Base-by-base conservation (phyloP, 441 rosid genomes). In the Populus trichocarpa region DNA sequence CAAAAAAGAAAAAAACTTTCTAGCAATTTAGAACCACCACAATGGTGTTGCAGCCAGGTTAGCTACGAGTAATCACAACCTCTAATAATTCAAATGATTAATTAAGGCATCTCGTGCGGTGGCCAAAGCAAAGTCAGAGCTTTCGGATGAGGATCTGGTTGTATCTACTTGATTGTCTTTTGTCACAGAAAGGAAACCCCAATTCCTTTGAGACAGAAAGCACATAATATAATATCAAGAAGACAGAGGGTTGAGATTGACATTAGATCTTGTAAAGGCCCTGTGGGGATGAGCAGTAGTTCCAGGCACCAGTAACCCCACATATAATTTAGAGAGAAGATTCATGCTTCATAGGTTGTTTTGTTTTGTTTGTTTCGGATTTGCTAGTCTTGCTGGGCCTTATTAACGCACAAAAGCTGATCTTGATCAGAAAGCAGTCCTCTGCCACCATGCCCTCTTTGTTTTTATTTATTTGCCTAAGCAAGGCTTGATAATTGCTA, bases 401-500 rank as follows among this genome's bases (percentile, higher is more conserved):
- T 1, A 3, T 46, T 1, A 3, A 14, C 16, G 18, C 6, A 13
- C 57, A 46, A 4, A 20, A 46, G 20, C 57, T 46, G 57, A 5
- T 40, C 50, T 12, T 35, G 78, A 6, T 22, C 32, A 72, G 18
- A 53, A 3, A 74, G 77, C 82, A 46, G 57, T 14, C 18, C 57
- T 42, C 4, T 13, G 16, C 53, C 3, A 76, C 84, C 72, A 26
- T 77, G 72, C 76, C 81, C 83, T 67, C 81, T 81, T 75, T 46
- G 16, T 46, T 13, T 46, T 46, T 46, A 46, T 79, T 75, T 80
- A 76, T 75, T 80, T 86, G 79, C 28, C 73, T 74, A 11, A 65
- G 72, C 23, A 77, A 81, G 76, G 79, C 74, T 84, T 80, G 80
- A 86, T 86, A n/a, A 87, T 89, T 86, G 90, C 86, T 83, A 80